A percentile compares a stretch with the other conserved stretches of the same genome.
These are phyloP conservation scores for Pseudofabraea citricarpa DNA, from an alignment of 2,329 filamentous ascomycete genomes.

Conservation along the genomic window DNA sequence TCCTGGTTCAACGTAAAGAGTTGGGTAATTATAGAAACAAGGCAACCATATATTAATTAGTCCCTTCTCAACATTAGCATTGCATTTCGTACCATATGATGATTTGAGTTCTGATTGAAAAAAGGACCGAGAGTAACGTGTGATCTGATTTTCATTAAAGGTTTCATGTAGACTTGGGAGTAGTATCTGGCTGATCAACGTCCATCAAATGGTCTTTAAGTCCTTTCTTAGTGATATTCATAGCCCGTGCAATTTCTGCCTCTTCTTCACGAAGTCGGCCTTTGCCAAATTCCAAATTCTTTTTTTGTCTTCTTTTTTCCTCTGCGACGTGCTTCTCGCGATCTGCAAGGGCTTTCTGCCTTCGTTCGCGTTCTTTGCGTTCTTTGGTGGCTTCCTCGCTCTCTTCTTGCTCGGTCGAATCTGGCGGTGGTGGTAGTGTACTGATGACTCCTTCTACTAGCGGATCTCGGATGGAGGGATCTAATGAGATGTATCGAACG, in stretches of 20 bases:
- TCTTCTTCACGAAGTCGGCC: conserved; percentile 62
- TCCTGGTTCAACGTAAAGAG: too few species aligned
- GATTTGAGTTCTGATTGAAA: too few species aligned
- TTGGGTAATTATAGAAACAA: too few species aligned
- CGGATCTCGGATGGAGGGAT: conserved; percentile 54
- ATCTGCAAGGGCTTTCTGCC: conserved; percentile 65
- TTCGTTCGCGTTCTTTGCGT: conserved; percentile 46
- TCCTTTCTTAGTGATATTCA: conserved; percentile 64
- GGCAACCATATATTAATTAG: too few species aligned
- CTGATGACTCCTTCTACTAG: conserved; percentile 64
- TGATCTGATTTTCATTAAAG: too few species aligned
- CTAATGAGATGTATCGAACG: conserved; percentile 64
- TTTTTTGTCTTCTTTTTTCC: conserved; percentile 55
- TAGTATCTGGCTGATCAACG: conserved; percentile 1
- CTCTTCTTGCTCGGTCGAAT: conserved; percentile 38
- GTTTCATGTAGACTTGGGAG: background rate
- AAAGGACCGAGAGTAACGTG: too few species aligned
- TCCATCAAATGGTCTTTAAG: conserved; percentile 53
- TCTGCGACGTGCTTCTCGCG: conserved; percentile 58
- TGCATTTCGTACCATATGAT: too few species aligned
- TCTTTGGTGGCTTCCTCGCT: conserved; percentile 48
- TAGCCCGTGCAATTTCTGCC: conserved; percentile 61
- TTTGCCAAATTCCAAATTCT: conserved; percentile 55
- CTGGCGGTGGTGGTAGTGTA: conserved; percentile 55
- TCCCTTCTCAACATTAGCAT: too few species aligned